Conservation (phyloP, 306 rosid species). For the Lathyrus aphaca region DNA sequence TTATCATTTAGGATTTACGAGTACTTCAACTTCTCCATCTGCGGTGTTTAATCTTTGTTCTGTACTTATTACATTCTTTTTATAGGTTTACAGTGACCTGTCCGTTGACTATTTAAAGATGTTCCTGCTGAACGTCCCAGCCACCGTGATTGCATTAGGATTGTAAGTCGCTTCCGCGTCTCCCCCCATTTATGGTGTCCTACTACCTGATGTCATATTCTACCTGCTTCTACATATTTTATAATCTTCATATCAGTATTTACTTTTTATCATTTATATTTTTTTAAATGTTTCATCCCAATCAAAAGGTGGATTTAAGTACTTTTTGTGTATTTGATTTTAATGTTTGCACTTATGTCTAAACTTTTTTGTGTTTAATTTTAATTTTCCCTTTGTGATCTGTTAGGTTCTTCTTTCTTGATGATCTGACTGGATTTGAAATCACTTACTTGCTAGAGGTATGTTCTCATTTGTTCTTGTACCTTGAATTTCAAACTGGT, state of each 20-base stretch:
- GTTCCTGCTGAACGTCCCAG: slow-evolving; percentile 87
- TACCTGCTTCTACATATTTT: slow-evolving; percentile 9
- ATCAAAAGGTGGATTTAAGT: neutral
- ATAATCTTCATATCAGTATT: slow-evolving; percentile 16
- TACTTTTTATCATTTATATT: slow-evolving; percentile 5
- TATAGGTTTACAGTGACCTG: slow-evolving; percentile 89
- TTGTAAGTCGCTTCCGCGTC: slow-evolving; percentile 56
- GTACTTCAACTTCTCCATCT: neutral
- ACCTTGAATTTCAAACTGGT: slow-evolving; percentile 23
- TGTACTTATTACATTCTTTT: slow-evolving; percentile 35
- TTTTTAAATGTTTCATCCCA: slow-evolving; percentile 19
- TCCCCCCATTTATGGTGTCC: neutral
- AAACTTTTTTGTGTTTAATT: neutral
- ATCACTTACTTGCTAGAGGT: slow-evolving; percentile 86
- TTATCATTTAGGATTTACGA: slow-evolving; percentile 26
- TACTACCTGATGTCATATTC: slow-evolving; percentile 7
- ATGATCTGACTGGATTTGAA: slow-evolving; percentile 89
- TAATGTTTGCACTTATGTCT: slow-evolving; percentile 2
- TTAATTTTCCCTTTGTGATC: slow-evolving; percentile 5
- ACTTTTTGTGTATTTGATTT: slow-evolving; percentile 14
- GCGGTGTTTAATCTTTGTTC: slow-evolving; percentile 11
- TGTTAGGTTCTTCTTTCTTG: slow-evolving; percentile 90
- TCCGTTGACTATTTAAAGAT: slow-evolving; percentile 86
- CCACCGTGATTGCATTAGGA: slow-evolving; percentile 84
- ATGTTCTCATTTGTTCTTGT: slow-evolving; percentile 21